Evolutionary conservation across 1,139 yeast species (phyloP).

Genomic region (Pichia sp.): DNA sequence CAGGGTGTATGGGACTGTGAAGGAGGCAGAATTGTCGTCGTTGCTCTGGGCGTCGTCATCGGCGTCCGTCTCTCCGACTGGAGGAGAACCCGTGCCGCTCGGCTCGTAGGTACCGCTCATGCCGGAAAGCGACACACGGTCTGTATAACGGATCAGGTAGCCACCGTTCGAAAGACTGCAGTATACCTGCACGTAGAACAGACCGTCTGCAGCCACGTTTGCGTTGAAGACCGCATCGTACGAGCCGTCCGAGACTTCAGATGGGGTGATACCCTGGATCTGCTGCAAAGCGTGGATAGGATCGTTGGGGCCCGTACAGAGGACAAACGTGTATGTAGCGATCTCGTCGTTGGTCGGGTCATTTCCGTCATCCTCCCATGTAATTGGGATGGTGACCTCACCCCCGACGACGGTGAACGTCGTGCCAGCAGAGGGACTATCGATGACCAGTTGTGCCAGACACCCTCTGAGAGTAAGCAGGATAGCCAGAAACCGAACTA

Average conservation of each 20-base stretch:
- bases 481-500: slow-evolving; percentile 11
- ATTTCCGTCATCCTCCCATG: slow-evolving; percentile 59
- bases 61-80: slow-evolving; percentile 39
- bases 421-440: slow-evolving; percentile 49
- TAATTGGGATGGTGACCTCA: slow-evolving; percentile 43
- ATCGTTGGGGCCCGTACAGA: slow-evolving; percentile 66
- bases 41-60: slow-evolving; percentile 25
- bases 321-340: slow-evolving; percentile 45
- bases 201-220: slow-evolving; percentile 54
- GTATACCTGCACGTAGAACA: slow-evolving; percentile 65
- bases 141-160: slow-evolving; percentile 67
- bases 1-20: slow-evolving; percentile 56
- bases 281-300: slow-evolving; percentile 18
- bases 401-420: slow-evolving; percentile 50
- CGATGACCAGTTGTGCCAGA: slow-evolving; percentile 55
- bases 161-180: slow-evolving; percentile 46
- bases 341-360: slow-evolving; percentile 49
- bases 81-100: slow-evolving; percentile 42
- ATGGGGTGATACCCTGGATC: not conserved
- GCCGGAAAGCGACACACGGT: slow-evolving; percentile 59
- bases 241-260: slow-evolving; percentile 29
- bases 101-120: slow-evolving; percentile 59
- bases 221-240: slow-evolving; percentile 44
- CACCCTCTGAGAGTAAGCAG: slow-evolving; percentile 14
- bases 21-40: slow-evolving; percentile 34